Evolutionary conservation across 2,329 filamentous ascomycete genomes (phyloP).

Genomic region (Colletotrichum orbiculare): DNA sequence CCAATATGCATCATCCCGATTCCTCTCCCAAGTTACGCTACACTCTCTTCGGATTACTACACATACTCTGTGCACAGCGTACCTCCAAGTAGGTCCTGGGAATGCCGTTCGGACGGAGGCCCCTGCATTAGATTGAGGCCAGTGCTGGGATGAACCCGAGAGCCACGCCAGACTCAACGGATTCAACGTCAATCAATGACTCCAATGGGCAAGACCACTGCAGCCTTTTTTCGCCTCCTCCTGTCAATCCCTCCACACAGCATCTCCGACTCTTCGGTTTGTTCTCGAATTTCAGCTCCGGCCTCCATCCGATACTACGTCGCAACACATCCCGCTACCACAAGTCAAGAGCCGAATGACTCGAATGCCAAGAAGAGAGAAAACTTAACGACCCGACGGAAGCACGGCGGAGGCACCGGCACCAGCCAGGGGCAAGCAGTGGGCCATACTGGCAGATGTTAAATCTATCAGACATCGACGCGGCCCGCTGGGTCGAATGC

Average conservation of each 20-base stretch:
- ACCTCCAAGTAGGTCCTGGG: too few relatives aligned
- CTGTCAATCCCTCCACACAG: slow-evolving; percentile 14
- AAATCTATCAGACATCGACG: neutral
- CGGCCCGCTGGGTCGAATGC: slow-evolving; percentile 22
- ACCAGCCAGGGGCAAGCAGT: slow-evolving; percentile 9
- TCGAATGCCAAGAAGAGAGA: slow-evolving; percentile 7
- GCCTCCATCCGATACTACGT: slow-evolving; percentile 9
- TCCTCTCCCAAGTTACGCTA: too few relatives aligned
- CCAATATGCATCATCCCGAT: slow-evolving; percentile 21
- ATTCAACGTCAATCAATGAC: slow-evolving; percentile 20
- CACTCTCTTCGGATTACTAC: neutral
- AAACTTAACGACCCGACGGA: slow-evolving; percentile 15
- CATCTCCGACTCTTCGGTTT: neutral
- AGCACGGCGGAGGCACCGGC: slow-evolving; percentile 9
- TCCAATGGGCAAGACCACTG: slow-evolving; percentile 13
- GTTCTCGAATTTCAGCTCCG: slow-evolving; percentile 7
- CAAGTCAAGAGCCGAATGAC: slow-evolving; percentile 9
- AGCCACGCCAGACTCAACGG: slow-evolving; percentile 21
- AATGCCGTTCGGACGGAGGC: slow-evolving; percentile 11
- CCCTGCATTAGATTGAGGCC: slow-evolving; percentile 34
- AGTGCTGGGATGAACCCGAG: slow-evolving; percentile 27
- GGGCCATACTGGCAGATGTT: slow-evolving; percentile 6
- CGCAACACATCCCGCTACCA: slow-evolving; percentile 1
- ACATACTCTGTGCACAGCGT: too few relatives aligned
- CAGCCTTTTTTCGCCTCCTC: slow-evolving; percentile 22